Conservation (phyloP, 2,329 filamentous ascomycete species). For the Penicillium sp. region DNA sequence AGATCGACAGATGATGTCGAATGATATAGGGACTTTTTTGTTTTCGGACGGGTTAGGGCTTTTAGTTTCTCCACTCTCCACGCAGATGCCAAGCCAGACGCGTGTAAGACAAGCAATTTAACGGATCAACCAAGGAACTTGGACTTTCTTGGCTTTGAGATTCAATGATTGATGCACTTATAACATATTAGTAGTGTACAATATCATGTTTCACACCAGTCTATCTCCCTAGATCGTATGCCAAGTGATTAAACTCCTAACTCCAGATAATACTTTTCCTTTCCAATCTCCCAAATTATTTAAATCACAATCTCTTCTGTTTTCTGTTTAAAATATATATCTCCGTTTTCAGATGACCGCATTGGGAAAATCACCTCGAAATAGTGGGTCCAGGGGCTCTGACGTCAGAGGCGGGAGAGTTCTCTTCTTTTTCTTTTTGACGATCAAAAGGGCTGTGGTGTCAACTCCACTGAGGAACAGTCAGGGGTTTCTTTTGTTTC, state of each 20-base stretch:
- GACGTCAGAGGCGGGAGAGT: slow-evolving; percentile 7
- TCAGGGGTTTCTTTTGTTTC: neutral
- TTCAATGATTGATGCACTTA: neutral
- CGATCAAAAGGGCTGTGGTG: slow-evolving; percentile 1
- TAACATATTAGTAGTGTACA: neutral
- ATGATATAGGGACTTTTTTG: neutral
- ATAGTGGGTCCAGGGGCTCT: slow-evolving; percentile 5
- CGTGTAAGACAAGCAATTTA: slow-evolving; percentile 6
- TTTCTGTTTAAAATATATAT: neutral
- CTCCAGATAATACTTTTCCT: neutral
- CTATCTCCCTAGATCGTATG: neutral
- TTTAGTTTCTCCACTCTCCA: neutral
- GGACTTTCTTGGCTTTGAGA: neutral
- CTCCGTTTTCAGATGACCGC: neutral
- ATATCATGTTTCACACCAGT: neutral
- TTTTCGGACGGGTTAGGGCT: slow-evolving; percentile 1
- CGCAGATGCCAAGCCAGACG: slow-evolving; percentile 7
- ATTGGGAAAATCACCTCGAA: neutral
- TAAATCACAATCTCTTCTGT: neutral
- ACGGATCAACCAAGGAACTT: neutral
- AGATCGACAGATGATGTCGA: neutral
- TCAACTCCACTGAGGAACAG: neutral
- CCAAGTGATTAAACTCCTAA: neutral
- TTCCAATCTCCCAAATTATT: too few species aligned
- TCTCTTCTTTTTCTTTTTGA: neutral